Base-by-base conservation (phyloP, 768 basidiomycete genomes). In the Clitopilus hobsonii region DNA sequence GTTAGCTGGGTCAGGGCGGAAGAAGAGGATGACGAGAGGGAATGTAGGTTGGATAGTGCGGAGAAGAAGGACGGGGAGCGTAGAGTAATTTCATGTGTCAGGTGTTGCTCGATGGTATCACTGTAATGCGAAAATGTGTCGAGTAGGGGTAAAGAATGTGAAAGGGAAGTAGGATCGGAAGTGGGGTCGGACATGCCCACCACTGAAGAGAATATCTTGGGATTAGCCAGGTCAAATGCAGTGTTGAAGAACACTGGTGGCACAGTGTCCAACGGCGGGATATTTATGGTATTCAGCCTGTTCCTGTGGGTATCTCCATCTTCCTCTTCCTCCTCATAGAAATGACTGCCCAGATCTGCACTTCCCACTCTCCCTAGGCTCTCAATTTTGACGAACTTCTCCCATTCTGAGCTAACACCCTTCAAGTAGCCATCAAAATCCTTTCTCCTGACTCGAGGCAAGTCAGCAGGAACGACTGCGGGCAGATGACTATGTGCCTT, bases 21-120 rank as follows among this genome's bases (percentile, higher is more conserved):
- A 49, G 88, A 82, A 0, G 94, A 95, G 66, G 97, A 93, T 5
- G 89, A 82, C 64, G 94, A 93, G 10, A 99, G 81, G 58, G 93
- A 89, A 63, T 97, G 91, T 6, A 99, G 77, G 68, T 99, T 99
- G 6, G 93, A 83, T 30, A 99, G 82, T 6, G 97, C 97, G 4
- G 95, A 88, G 63, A 98, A 99, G 80, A 99, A 99, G 1, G 94
- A 93, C 0, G 91, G 82, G 0, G 94, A 92, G 13, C 96, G 88
- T 8, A 89, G 74, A 7, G 89, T 89, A 45, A 99, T 95, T 70
- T 98, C 97, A 57, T 85, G 85, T 3, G 95, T 83, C 54, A 99
- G 88, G 69, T 99, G 96, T 56, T 93, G 86, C 66, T 99, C 97
- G 58, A 98, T 83, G 0, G 89, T 89, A 67, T 98, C 97, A 1